phyloP scores from a whole-genome alignment of 805 yeast genomes.

The Yarrowia bubula region DNA sequence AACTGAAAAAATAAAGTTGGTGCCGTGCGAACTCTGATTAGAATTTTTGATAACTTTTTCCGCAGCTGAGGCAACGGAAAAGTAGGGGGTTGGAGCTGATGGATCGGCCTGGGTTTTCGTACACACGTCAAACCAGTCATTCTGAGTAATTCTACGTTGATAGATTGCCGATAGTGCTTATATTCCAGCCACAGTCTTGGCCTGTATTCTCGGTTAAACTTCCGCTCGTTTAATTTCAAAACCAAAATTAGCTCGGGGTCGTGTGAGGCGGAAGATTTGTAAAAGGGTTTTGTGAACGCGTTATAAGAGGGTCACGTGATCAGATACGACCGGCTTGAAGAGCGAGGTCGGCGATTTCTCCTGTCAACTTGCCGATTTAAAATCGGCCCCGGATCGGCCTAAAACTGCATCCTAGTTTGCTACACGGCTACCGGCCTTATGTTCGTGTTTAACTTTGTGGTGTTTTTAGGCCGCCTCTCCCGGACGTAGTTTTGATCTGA shows the following conservation, averaged over 20 bases:
- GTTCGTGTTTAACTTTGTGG: not conserved
- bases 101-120: no score
- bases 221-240: not conserved
- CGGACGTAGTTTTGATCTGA: not conserved
- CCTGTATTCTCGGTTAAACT: not conserved
- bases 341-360: no score
- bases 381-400: slow-evolving; percentile 15
- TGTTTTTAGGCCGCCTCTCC: not conserved
- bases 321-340: not conserved
- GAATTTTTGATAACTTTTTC: no score
- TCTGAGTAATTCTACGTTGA: no score
- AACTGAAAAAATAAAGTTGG: no score
- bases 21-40: no score
- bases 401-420: not conserved
- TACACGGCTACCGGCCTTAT: slow-evolving; percentile 9
- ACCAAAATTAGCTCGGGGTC: not conserved
- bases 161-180: not conserved
- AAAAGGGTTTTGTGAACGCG: not conserved
- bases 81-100: no score
- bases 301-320: not conserved
- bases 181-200: not conserved
- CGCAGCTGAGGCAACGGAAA: no score
- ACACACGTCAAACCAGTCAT: no score
- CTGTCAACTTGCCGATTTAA: not conserved
- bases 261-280: not conserved